phyloP scores from a whole-genome alignment of 2,329 filamentous ascomycete species.

The Colletotrichum viniferum region DNA sequence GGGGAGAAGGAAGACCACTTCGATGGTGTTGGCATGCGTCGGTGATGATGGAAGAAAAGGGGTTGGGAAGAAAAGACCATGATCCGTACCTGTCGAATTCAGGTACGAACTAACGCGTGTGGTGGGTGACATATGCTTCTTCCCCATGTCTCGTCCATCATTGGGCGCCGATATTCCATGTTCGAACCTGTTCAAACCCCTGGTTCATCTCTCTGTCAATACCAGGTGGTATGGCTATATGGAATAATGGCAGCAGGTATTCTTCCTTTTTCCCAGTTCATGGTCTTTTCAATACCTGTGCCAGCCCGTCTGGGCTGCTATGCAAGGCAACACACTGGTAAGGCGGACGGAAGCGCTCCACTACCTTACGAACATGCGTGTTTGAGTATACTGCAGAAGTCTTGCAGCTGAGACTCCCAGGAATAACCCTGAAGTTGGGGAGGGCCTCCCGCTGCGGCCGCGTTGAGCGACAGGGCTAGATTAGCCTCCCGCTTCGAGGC shows the following conservation, averaged over 20 bases:
- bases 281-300: neutral
- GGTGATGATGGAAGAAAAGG: neutral
- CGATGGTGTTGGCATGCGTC: neutral
- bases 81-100: neutral
- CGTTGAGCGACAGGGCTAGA: neutral
- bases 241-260: neutral
- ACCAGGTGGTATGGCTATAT: neutral
- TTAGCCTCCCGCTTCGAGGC: slow-evolving; percentile 8
- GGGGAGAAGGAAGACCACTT: neutral
- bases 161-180: neutral
- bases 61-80: neutral
- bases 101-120: neutral
- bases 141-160: neutral
- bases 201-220: neutral
- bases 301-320: neutral
- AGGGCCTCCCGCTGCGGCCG: neutral
- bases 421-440: slow-evolving; percentile 6
- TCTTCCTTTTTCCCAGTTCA: neutral
- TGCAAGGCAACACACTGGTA: neutral
- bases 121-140: neutral
- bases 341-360: slow-evolving; percentile 9
- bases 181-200: neutral
- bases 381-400: neutral
- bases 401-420: slow-evolving; percentile 2
- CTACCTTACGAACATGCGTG: neutral